Conservation (phyloP, 495 filamentous ascomycete species). For the Hyaloscypha variabilis region DNA sequence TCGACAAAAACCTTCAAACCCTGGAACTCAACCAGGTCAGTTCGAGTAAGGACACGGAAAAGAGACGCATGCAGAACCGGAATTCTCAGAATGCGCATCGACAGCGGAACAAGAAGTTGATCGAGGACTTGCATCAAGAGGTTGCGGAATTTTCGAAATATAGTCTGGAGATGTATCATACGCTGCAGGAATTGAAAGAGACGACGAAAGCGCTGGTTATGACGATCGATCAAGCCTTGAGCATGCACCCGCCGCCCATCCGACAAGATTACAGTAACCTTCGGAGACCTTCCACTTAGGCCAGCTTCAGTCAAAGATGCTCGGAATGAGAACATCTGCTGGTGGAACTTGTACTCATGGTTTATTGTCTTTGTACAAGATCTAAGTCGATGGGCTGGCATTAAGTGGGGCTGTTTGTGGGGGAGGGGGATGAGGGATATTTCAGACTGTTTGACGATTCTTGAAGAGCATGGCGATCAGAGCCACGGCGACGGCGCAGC, state of each 20-base stretch:
- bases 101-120: slow-evolving; percentile 8
- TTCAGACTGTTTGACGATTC: too few species aligned
- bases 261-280: too few species aligned
- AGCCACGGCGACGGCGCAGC: too few species aligned
- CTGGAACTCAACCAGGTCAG: neutral
- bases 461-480: too few species aligned
- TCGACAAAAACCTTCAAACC: neutral
- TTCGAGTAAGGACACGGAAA: slow-evolving; percentile 1
- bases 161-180: slow-evolving; percentile 11
- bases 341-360: too few species aligned
- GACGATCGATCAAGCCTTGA: neutral
- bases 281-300: too few species aligned
- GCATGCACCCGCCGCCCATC: neutral
- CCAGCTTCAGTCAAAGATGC: too few species aligned
- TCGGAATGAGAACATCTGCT: too few species aligned
- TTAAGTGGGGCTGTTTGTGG: too few species aligned
- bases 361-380: too few species aligned
- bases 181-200: slow-evolving; percentile 5
- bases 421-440: too few species aligned
- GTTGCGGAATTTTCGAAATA: slow-evolving; percentile 5
- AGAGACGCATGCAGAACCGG: slow-evolving; percentile 8
- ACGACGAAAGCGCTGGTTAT: slow-evolving; percentile 6
- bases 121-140: slow-evolving; percentile 10
- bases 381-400: too few species aligned
- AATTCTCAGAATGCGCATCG: slow-evolving; percentile 8